phyloP scores from a whole-genome alignment of 2,329 filamentous ascomycete species.

The Penicillium sp. region DNA sequence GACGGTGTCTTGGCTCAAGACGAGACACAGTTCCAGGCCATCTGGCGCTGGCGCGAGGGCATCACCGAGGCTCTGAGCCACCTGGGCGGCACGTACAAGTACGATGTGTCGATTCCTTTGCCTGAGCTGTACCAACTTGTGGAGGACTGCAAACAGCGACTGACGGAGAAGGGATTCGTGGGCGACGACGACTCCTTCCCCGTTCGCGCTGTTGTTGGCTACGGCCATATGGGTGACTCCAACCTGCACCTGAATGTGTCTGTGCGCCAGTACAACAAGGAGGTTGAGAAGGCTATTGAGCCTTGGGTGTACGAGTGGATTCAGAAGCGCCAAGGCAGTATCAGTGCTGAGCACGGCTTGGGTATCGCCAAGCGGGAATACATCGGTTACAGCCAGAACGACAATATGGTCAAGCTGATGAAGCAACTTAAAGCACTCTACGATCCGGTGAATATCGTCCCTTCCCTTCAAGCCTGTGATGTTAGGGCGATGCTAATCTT shows the following conservation, averaged over 20 bases:
- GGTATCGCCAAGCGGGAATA: conserved; percentile 95
- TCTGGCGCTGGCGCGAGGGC: conserved; percentile 94
- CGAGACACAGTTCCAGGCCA: conserved; percentile 79
- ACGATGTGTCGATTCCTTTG: conserved; percentile 93
- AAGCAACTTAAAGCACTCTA: conserved; percentile 92
- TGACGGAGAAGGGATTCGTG: conserved; percentile 74
- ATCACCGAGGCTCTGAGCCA: conserved; percentile 87
- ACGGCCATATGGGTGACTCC: conserved; percentile 96
- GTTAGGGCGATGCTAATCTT: conserved; percentile 19
- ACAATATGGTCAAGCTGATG: conserved; percentile 88
- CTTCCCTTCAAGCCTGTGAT: neutral
- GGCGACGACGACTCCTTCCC: conserved; percentile 74
- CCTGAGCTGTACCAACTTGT: conserved; percentile 85
- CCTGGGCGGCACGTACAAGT: conserved; percentile 96
- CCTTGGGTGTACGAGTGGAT: conserved; percentile 99
- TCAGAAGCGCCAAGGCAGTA: conserved; percentile 80
- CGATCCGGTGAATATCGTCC: conserved; percentile 72
- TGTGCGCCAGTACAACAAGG: conserved; percentile 78
- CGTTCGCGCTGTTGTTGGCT: conserved; percentile 88
- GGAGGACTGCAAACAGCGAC: conserved; percentile 74
- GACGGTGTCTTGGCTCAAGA: conserved; percentile 93
- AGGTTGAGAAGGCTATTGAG: conserved; percentile 83
- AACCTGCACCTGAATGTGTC: conserved; percentile 94
- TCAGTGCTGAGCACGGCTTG: conserved; percentile 94
- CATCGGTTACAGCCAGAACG: conserved; percentile 87